Evolutionary conservation across 2,329 filamentous ascomycete species (phyloP).

Genomic region (Fusarium anguioides): DNA sequence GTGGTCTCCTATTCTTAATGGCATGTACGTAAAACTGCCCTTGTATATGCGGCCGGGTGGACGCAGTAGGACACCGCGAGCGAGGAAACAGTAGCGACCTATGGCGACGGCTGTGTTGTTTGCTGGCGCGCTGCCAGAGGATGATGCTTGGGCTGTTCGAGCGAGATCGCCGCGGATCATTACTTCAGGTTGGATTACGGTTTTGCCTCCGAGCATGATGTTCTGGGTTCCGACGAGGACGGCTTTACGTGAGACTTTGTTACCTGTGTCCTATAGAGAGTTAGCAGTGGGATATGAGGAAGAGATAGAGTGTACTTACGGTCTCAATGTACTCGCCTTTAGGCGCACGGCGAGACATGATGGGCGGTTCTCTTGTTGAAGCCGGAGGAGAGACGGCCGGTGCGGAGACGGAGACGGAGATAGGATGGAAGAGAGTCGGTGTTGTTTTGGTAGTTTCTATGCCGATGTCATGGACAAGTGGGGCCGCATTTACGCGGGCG

Average conservation of each 20-base stretch:
- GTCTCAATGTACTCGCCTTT: slow-evolving; percentile 98
- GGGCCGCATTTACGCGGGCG: slow-evolving; percentile 23
- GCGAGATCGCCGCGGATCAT: slow-evolving; percentile 92
- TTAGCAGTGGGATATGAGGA: not conserved
- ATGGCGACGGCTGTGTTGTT: slow-evolving; percentile 82
- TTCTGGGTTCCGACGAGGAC: slow-evolving; percentile 95
- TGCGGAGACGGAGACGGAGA: slow-evolving; percentile 17
- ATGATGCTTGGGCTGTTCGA: slow-evolving; percentile 62
- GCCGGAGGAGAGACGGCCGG: slow-evolving; percentile 24
- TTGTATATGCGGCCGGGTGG: slow-evolving; percentile 87
- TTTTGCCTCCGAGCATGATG: slow-evolving; percentile 96
- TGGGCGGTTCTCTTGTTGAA: slow-evolving; percentile 42
- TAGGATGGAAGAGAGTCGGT: slow-evolving; percentile 20
- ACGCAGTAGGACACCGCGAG: slow-evolving; percentile 79
- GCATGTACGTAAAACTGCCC: slow-evolving; percentile 83
- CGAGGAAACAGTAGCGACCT: slow-evolving; percentile 91
- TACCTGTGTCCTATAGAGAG: slow-evolving; percentile 83
- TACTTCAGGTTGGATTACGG: slow-evolving; percentile 94
- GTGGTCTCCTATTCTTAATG: slow-evolving; percentile 92
- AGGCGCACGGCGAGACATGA: slow-evolving; percentile 79
- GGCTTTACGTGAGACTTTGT: slow-evolving; percentile 95
- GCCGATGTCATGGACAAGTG: slow-evolving; percentile 33
- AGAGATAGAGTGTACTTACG: slow-evolving; percentile 59
- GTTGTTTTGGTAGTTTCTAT: slow-evolving; percentile 21
- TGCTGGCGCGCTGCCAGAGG: slow-evolving; percentile 54